These are phyloP conservation scores for Wallacemonas collosoma DNA, from an alignment of 208 protist genomes.

Conservation along the genomic window DNA sequence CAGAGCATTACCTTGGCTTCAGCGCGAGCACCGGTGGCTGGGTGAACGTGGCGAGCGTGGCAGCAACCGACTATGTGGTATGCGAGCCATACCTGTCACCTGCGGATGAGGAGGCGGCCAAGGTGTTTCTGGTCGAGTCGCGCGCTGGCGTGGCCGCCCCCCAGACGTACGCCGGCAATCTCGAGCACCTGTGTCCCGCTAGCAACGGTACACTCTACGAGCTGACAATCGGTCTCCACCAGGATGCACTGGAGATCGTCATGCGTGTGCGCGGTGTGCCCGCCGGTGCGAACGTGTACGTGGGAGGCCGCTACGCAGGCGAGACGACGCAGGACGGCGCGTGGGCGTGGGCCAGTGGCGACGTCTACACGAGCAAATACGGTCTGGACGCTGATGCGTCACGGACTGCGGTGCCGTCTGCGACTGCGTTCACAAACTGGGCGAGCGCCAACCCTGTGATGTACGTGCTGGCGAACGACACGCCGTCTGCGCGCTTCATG, in stretches of 20 bases:
- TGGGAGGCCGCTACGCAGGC: not conserved
- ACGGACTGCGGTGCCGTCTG: not conserved
- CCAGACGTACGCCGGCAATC: not conserved
- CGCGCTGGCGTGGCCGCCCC: not conserved
- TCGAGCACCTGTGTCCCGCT: conserved; percentile 1
- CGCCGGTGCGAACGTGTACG: not conserved
- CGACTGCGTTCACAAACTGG: not conserved
- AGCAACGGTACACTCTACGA: not conserved
- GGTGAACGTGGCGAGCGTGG: conserved; percentile 1
- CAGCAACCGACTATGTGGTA: not conserved
- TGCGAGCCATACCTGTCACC: not conserved
- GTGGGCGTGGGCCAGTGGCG: conserved; percentile 5
- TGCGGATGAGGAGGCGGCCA: not conserved
- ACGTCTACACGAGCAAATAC: conserved; percentile 10
- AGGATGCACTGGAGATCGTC: not conserved
- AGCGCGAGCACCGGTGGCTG: conserved; percentile 12
- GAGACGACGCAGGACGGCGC: not conserved
- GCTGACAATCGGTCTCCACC: not conserved
- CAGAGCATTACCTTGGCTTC: conserved; percentile 4
- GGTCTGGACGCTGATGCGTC: not conserved
- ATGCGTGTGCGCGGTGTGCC: not conserved
- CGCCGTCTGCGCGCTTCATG: not conserved
- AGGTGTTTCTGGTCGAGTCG: not conserved
- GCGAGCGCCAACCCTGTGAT: not conserved
- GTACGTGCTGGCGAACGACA: not conserved